Base-by-base conservation (phyloP, 2,329 filamentous ascomycete species). In the Calonectria pseudoreteaudii region DNA sequence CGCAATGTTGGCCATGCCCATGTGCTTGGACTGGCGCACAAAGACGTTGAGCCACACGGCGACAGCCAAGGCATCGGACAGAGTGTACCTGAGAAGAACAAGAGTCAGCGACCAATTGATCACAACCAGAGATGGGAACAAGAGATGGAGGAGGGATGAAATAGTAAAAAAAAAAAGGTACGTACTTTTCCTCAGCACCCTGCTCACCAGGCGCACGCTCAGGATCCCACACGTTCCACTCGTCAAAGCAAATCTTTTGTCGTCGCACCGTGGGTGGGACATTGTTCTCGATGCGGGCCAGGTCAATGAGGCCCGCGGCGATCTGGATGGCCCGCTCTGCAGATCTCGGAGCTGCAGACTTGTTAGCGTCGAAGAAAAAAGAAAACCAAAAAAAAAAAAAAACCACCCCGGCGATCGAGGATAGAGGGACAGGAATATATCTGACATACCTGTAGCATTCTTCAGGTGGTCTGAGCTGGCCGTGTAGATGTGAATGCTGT, bases 181-280 rank as follows among this genome's bases (percentile, higher is more conserved):
- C 70, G 16, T 66, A 80, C 79, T 84, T 86, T 81, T 95, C 93
- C 84, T 95, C 94, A 8, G 92, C 94, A 20, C 94, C 94, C 74
- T 90, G 83, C 78, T 93, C 91, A 20, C 94, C 94, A 0, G 93
- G 93, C 0, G 94, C 93, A 11, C 93, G 90, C 68, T 88, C 87
- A 0, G 93, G 93, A 78, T 95, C 93, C 94, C 94, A 96, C 11
- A 95, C 93, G 82, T 95, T 96, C 94, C 94, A 95, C 84, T 95
- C 94, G 81, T 96, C 94, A 81, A 95, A 95, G 87, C 94, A 95
- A 82, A 96, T 94, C 66, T 89, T 93, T 60, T 91, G 93, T 4
- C 89, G 86, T 5, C 90, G 89, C n/a, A 92, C 90, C 0, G 87
- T 86, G 0, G 88, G 85, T 0, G 92, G 89, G 0, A 93, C 88